A percentile compares a stretch with the other conserved stretches of the same genome.
Evolutionary conservation across 1,284 basidiomycete genomes (phyloP).

Genomic region (Leccinum angustisporum): DNA sequence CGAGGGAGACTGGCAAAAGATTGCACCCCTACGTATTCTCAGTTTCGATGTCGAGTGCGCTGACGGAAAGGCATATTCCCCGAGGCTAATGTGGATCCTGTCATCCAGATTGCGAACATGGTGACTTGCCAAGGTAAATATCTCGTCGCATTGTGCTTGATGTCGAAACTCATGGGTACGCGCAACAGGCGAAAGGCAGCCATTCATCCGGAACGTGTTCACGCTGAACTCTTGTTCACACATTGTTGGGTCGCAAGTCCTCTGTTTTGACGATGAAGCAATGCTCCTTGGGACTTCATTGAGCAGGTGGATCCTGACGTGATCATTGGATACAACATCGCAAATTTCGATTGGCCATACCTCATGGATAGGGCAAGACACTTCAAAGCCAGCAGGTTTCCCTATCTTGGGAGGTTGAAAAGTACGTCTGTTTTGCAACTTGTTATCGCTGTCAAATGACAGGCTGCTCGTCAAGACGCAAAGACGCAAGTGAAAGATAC

Average conservation of each 20-base stretch:
- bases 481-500: conserved; percentile 85
- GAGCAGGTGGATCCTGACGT: conserved; percentile 89
- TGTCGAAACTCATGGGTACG: conserved; percentile 4
- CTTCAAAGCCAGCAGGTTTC: conserved; percentile 72
- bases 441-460: conserved; percentile 2
- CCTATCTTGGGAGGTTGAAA: conserved; percentile 75
- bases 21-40: conserved; percentile 87
- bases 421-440: conserved; percentile 44
- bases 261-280: conserved; percentile 78
- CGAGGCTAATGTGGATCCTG: conserved; percentile 83
- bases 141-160: not conserved
- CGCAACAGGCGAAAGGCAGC: conserved; percentile 71
- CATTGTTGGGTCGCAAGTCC: conserved; percentile 92
- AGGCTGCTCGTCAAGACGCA: conserved; percentile 47
- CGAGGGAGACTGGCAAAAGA: conserved; percentile 86
- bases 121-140: conserved; percentile 86
- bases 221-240: conserved; percentile 90
- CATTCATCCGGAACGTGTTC: conserved; percentile 95
- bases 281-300: conserved; percentile 80
- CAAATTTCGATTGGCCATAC: conserved; percentile 93
- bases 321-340: conserved; percentile 91
- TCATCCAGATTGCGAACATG: conserved; percentile 98
- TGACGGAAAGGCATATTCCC: conserved; percentile 93
- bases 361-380: conserved; percentile 86
- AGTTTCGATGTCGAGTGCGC: conserved; percentile 99